Percentiles rank a stretch among this genome's conserved stretches.
phyloP scores from a whole-genome alignment of 2,329 filamentous ascomycete genomes.

The Phoma sp. region DNA sequence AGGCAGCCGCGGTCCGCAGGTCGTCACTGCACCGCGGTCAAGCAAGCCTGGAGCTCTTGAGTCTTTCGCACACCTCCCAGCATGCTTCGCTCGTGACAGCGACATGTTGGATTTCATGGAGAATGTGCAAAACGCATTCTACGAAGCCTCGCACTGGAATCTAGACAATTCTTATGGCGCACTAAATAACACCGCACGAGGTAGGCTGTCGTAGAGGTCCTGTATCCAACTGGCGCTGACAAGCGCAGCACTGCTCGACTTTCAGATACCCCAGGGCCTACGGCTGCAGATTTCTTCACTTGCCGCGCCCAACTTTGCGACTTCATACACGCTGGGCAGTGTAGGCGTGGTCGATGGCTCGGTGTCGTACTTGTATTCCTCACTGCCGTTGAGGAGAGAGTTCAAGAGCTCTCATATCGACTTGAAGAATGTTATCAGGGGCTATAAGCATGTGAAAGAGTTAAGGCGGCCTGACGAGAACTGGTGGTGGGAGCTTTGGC shows the following conservation, averaged over 20 bases:
- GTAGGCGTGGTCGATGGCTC: slow-evolving; percentile 93
- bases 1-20: slow-evolving; percentile 11
- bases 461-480: slow-evolving; percentile 60
- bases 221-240: slow-evolving; percentile 16
- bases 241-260: slow-evolving; percentile 77
- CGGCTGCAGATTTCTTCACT: slow-evolving; percentile 89
- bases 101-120: slow-evolving; percentile 97
- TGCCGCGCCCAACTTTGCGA: slow-evolving; percentile 90
- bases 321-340: slow-evolving; percentile 88
- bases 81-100: slow-evolving; percentile 35
- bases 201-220: slow-evolving; percentile 52
- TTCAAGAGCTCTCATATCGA: slow-evolving; percentile 77
- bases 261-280: slow-evolving; percentile 82
- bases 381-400: slow-evolving; percentile 71
- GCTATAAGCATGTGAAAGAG: slow-evolving; percentile 79
- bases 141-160: slow-evolving; percentile 85
- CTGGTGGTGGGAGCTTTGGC: slow-evolving; percentile 62
- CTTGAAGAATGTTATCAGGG: slow-evolving; percentile 76
- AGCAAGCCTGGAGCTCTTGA: slow-evolving; percentile 7
- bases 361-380: slow-evolving; percentile 96
- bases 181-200: slow-evolving; percentile 82
- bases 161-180: slow-evolving; percentile 89
- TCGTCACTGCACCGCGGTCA: slow-evolving; percentile 9
- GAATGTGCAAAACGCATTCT: slow-evolving; percentile 91
- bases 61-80: slow-evolving; percentile 2